A percentile compares a stretch with the other conserved stretches of the same genome.
Evolutionary conservation across 202 grass and related monocot genomes (phyloP).

Genomic region (Schoenoplectus tabernaemontani): DNA sequence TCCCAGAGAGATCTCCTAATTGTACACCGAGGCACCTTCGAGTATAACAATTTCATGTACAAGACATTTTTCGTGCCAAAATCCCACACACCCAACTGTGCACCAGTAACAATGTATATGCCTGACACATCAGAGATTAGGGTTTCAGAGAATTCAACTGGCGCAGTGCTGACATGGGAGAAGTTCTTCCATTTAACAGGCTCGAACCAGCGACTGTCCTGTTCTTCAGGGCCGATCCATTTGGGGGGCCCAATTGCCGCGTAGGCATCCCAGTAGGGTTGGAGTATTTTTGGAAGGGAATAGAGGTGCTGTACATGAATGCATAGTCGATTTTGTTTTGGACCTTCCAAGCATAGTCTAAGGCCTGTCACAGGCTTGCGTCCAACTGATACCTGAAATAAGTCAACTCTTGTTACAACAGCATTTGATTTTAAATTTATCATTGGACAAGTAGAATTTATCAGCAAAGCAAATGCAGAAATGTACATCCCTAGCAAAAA

Average conservation of each 20-base stretch:
- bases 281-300: conserved; percentile 57
- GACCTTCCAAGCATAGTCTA: conserved; percentile 43
- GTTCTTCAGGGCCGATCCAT: conserved; percentile 60
- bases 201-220: conserved; percentile 64
- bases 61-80: conserved; percentile 50
- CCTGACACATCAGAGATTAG: conserved; percentile 27
- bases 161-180: conserved; percentile 51
- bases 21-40: conserved; percentile 55
- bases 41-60: conserved; percentile 57
- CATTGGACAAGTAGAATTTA: neutral
- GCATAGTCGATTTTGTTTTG: conserved; percentile 40
- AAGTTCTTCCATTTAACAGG: conserved; percentile 66
- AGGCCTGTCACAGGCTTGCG: conserved; percentile 60
- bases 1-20: conserved; percentile 57
- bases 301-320: conserved; percentile 50
- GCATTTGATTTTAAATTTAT: neutral
- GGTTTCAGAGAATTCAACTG: conserved; percentile 37
- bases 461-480: neutral
- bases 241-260: conserved; percentile 48
- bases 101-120: conserved; percentile 44
- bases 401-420: neutral
- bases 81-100: conserved; percentile 63
- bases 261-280: conserved; percentile 50
- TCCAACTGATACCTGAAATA: conserved; percentile 45
- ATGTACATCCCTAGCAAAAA: no score